Conservation (phyloP, 2,329 filamentous ascomycete species). For the Canariomyces notabilis region DNA sequence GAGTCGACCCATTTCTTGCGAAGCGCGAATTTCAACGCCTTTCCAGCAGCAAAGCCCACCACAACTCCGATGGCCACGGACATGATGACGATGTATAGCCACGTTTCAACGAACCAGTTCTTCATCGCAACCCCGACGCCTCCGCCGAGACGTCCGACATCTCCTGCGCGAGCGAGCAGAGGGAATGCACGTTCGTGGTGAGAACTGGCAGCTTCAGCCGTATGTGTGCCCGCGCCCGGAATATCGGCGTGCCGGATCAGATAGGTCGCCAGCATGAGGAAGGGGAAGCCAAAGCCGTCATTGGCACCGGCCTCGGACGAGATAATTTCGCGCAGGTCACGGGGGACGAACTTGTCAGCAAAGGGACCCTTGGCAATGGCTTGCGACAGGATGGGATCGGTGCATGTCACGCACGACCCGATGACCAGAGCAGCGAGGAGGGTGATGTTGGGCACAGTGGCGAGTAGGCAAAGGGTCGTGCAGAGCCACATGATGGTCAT, state of each 20-base stretch:
- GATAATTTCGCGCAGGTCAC: constrained; percentile 55
- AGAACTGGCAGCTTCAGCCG: background rate
- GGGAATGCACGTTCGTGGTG: background rate
- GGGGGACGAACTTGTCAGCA: constrained; percentile 55
- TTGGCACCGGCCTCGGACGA: constrained; percentile 57
- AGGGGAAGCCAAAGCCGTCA: constrained; percentile 59
- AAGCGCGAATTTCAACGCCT: constrained; percentile 41
- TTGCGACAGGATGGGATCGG: constrained; percentile 58
- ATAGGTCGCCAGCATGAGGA: constrained; percentile 54
- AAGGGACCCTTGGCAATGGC: constrained; percentile 59
- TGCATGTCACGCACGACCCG: constrained; percentile 56
- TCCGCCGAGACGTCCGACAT: constrained; percentile 46
- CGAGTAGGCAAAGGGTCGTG: constrained; percentile 51
- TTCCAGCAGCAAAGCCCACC: constrained; percentile 44
- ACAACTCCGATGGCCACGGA: constrained; percentile 48
- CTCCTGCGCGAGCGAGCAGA: constrained; percentile 22
- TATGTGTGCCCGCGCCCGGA: constrained; percentile 16
- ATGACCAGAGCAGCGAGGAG: constrained; percentile 52
- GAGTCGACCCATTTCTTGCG: constrained; percentile 49
- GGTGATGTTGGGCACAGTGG: constrained; percentile 50
- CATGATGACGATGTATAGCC: constrained; percentile 54
- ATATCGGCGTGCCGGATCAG: constrained; percentile 50
- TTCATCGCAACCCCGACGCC: constrained; percentile 47
- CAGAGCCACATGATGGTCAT: constrained; percentile 60
- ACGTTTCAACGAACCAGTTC: constrained; percentile 56